Evolutionary conservation across 352 stramenopile genomes (phyloP).

Genomic region (Phytophthora uliginosa): DNA sequence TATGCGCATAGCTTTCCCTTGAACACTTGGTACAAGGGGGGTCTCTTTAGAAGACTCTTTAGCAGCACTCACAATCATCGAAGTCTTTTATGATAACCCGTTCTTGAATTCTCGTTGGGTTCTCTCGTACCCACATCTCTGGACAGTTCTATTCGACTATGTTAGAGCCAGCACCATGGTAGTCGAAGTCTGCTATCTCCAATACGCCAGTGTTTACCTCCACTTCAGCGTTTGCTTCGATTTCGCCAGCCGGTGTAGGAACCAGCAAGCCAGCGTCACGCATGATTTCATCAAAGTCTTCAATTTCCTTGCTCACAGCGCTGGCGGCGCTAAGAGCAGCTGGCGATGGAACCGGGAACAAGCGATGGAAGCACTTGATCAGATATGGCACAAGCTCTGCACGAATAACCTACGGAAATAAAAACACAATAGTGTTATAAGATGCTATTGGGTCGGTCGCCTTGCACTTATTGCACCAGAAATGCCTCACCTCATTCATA

Average conservation of each 20-base stretch:
- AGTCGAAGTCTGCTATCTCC: neutral
- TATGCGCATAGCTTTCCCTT: constrained; percentile 51
- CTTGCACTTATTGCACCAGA: neutral
- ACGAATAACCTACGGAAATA: constrained; percentile 52
- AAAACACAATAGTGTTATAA: neutral
- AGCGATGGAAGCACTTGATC: constrained; percentile 76
- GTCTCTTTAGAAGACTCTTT: too few relatives aligned
- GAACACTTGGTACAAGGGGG: neutral
- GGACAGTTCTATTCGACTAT: constrained; percentile 13
- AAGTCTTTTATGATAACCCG: too few relatives aligned
- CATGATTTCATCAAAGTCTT: constrained; percentile 60
- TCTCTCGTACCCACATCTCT: neutral
- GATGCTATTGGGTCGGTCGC: neutral
- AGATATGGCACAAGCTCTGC: constrained; percentile 73
- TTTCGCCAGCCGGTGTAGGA: neutral
- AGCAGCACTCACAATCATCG: too few relatives aligned
- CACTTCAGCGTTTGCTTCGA: constrained; percentile 33
- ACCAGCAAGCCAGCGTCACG: constrained; percentile 48
- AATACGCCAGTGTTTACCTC: constrained; percentile 32
- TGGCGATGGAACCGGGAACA: constrained; percentile 60
- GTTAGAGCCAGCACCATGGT: neutral
- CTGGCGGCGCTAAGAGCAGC: constrained; percentile 26
- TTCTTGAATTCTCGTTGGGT: neutral
- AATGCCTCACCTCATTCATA: constrained; percentile 60
- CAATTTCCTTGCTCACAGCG: constrained; percentile 34